Evolutionary conservation across 768 basidiomycete genomes (phyloP).

Genomic region (Hericium coralloides): DNA sequence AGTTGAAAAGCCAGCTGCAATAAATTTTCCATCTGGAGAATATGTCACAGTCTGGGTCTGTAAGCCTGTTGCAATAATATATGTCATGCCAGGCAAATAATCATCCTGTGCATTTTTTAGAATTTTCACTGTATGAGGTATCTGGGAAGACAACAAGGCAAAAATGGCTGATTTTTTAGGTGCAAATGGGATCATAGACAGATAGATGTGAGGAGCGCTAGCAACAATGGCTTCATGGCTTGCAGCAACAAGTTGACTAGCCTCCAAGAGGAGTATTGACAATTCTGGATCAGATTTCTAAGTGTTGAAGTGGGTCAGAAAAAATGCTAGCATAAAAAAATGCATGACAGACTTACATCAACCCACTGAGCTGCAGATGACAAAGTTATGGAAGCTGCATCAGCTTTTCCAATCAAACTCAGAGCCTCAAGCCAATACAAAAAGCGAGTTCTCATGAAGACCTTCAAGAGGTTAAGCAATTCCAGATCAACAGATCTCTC

Average conservation of each 20-base stretch:
- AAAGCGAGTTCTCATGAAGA: slow-evolving; percentile 19
- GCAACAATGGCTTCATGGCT: slow-evolving; percentile 4
- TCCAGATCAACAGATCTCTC: slow-evolving; percentile 4
- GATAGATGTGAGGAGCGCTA: slow-evolving; percentile 9
- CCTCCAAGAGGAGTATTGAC: slow-evolving; percentile 3
- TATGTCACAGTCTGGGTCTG: background rate
- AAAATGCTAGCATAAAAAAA: background rate
- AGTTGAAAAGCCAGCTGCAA: background rate
- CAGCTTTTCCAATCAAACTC: slow-evolving; percentile 13
- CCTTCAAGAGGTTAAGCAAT: slow-evolving; percentile 9
- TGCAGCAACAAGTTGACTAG: slow-evolving; percentile 9
- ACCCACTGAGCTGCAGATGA: slow-evolving; percentile 9
- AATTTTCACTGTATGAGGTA: background rate
- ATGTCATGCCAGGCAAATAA: too few species aligned
- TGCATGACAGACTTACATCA: background rate
- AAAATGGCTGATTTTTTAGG: slow-evolving; percentile 5
- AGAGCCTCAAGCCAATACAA: slow-evolving; percentile 33
- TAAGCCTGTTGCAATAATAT: too few species aligned
- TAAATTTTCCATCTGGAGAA: background rate
- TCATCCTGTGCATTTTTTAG: too few species aligned
- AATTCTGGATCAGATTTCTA: slow-evolving; percentile 4
- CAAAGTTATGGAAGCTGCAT: slow-evolving; percentile 11
- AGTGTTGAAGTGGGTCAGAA: background rate
- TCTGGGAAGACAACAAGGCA: background rate
- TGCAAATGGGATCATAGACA: slow-evolving; percentile 7